Percentiles rank a stretch among this genome's conserved stretches.
Conservation (phyloP, 345 rosid genomes). For the Salix brachista region DNA sequence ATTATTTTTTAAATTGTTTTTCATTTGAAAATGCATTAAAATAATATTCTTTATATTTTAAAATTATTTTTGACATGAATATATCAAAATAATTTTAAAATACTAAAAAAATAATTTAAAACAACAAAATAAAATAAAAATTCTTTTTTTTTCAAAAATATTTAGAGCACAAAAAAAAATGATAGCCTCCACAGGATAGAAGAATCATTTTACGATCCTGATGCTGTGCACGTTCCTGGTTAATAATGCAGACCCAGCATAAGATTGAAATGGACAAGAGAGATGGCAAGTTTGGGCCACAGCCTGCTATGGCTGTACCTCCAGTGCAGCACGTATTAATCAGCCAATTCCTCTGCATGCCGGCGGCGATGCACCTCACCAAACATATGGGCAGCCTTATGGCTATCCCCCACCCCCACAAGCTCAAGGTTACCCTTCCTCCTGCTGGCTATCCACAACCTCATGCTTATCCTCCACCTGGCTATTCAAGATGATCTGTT, state of each 20-base stretch:
- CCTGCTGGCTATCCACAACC: not conserved
- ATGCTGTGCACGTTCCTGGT: not conserved
- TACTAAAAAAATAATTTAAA: too few species aligned
- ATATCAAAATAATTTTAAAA: too few species aligned
- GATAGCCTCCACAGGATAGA: not conserved
- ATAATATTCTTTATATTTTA: too few species aligned
- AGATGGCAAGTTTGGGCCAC: slow-evolving; percentile 54
- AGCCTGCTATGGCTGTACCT: slow-evolving; percentile 53
- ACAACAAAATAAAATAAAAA: too few species aligned
- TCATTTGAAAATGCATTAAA: too few species aligned
- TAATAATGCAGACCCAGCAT: slow-evolving; percentile 56
- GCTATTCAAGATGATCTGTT: slow-evolving; percentile 7
- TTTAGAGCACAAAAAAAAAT: too few species aligned
- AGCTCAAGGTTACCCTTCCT: slow-evolving; percentile 12
- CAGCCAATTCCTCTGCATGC: slow-evolving; percentile 42
- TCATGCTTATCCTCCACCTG: slow-evolving; percentile 8
- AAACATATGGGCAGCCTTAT: slow-evolving; percentile 29
- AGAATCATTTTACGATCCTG: not conserved
- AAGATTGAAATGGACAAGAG: slow-evolving; percentile 80
- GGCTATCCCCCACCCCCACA: slow-evolving; percentile 23
- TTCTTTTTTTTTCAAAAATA: too few species aligned
- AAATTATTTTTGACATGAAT: too few species aligned
- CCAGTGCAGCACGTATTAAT: slow-evolving; percentile 57
- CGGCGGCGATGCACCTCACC: slow-evolving; percentile 46
- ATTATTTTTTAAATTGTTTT: too few species aligned